Base-by-base conservation (phyloP, 2,329 filamentous ascomycete species). In the Magnaporthales sp. region DNA sequence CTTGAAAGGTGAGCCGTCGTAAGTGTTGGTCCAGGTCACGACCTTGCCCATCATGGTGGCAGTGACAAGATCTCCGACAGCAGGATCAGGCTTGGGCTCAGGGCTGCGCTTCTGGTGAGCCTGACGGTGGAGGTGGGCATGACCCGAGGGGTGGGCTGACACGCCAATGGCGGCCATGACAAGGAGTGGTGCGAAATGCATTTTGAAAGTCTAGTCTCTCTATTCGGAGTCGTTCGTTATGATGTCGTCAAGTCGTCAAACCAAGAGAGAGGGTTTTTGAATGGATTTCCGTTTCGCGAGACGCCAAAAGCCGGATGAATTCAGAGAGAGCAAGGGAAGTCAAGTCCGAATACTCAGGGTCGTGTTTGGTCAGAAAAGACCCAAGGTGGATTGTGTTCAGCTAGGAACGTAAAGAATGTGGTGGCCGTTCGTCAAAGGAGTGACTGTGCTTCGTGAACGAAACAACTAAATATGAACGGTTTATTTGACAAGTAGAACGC, bases 101-200 rank as follows among this genome's bases (percentile, higher is more conserved):
- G 64, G 64, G 19, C 68, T 68, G 22, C 71, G 70, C 70, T 72
- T 73, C 63, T 72, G 70, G 63, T 75, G 71, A 66, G 68, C 68
- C 46, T 69, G 70, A 66, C 74, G 75, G 72, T 78, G 76, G 24
- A 72, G 66, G 70, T 77, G 76, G 66, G 70, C 82, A 64, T 77
- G 75, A 66, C 73, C 74, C 3, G 75, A 76, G 5, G 76, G 76
- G 70, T 75, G 74, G 19, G 75, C 76, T 9, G 73, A 70, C 27
- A 69, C 76, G 66, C 73, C 73, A 65, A 75, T 67, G 67, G 72
- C 74, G 72, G 74, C 73, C 61, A 75, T 70, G 38, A 77, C 70
- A 60, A 77, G 67, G 56, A 77, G 66, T 22, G 71, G 68, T n/a
- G 71, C 56, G 32, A 74, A 68, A 67, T 70, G 73, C 71, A 72